Percentiles rank a stretch among this genome's conserved stretches.
phyloP scores from a whole-genome alignment of 192 early-diverging fungal species.

The Ambispora gerdemannii region DNA sequence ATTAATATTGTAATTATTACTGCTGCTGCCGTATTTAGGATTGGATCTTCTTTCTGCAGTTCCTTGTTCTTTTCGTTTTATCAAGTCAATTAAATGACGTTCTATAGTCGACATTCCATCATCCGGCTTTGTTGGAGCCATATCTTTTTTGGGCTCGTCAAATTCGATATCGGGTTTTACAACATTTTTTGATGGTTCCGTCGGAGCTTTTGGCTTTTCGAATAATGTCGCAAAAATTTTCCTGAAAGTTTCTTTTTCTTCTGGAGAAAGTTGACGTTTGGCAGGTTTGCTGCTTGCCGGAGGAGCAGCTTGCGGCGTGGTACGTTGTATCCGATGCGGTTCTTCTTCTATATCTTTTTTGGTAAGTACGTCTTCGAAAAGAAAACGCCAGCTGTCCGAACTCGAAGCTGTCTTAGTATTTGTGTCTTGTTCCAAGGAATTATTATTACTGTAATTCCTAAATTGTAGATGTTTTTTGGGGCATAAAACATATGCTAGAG shows the following conservation, averaged over 20 bases:
- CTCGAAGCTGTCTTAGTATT: too few species aligned
- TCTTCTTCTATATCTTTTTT: neutral
- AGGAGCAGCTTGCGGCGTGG: neutral
- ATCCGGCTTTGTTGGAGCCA: neutral
- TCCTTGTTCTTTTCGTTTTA: neutral
- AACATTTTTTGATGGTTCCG: neutral
- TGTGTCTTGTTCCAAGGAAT: too few species aligned
- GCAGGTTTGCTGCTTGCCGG: neutral
- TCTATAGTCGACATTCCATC: constrained; percentile 1
- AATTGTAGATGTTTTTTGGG: too few species aligned
- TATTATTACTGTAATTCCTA: too few species aligned
- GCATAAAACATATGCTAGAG: too few species aligned
- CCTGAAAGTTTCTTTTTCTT: neutral
- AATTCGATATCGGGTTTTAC: neutral
- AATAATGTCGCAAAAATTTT: constrained; percentile 10
- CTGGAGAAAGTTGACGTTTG: neutral
- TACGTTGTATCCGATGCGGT: neutral
- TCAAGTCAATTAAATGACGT: constrained; percentile 11
- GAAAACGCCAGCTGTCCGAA: neutral
- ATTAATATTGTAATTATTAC: too few species aligned
- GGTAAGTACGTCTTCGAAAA: neutral
- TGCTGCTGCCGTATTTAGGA: too few species aligned
- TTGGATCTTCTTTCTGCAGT: too few species aligned
- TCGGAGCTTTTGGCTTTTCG: neutral
- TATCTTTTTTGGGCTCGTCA: neutral